Evolutionary conservation across 306 rosid genomes (phyloP), one percentile per base, ranked within the genome.

Genomic region (Psophocarpus tetragonolobus): DNA sequence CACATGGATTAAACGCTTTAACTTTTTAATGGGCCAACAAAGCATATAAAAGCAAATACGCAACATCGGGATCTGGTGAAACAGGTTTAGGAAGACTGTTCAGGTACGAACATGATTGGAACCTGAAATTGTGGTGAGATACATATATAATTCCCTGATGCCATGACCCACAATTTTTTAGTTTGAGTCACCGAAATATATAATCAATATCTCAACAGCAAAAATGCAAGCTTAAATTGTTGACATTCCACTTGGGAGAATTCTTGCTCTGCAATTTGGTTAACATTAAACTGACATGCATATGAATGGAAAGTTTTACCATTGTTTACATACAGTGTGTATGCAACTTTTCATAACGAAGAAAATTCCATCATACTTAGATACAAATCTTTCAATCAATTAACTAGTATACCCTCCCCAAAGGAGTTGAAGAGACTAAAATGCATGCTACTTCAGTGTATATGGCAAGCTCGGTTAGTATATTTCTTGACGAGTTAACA

Each of bases 1-100:
- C 88, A 87, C 90, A 84, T 85, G 88, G 81, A 85, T 75, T 83
- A 13, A 67, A 80, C 48, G 85, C 91, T 85, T 87, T 82, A 68
- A 33, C 85, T 84, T 75, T 83, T 83, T 71, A 74, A 85, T 86
- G 89, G 74, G 58, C 78, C 80, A 45, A 77, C 51, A 87, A 81
- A 85, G 84, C 71, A 50, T 70, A 71, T 60, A 56, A 86, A 81
- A 83, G 87, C 77, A 82, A 77, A 68, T 50, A 61, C 57, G 35
- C 20, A 26, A 11, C 88, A 51, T 90, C 6, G 87, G 91, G 95
- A 90, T 88, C 95, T 73, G 91, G 83, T 36, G 53, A 47, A 56
- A 41, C 80, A 51, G 81, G 48, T 39, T 73, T 35, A 36, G 42
- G 27, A 45, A 50, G 80, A 77, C 83, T 87, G 58, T 76, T 76